phyloP scores from a whole-genome alignment of 768 basidiomycete species.

The Crepidotus variabilis region DNA sequence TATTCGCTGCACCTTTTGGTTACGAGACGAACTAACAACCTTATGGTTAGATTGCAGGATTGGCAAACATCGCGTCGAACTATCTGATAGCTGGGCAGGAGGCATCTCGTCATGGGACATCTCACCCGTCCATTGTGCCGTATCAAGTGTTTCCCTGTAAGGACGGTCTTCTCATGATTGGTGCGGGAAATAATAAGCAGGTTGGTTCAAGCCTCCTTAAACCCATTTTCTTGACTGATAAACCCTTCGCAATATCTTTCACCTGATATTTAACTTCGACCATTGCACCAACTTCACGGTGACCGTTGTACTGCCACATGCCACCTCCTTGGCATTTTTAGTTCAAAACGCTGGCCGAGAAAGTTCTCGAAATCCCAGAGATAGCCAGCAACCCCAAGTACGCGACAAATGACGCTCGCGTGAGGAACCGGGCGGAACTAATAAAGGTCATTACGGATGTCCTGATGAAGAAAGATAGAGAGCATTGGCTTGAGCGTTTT shows the following conservation, averaged over 20 bases:
- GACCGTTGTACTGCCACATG: neutral
- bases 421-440: slow-evolving; percentile 69
- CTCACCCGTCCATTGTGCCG: slow-evolving; percentile 91
- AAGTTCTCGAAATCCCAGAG: slow-evolving; percentile 57
- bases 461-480: slow-evolving; percentile 53
- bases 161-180: slow-evolving; percentile 90
- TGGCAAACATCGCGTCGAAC: slow-evolving; percentile 91
- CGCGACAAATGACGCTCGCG: slow-evolving; percentile 70
- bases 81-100: slow-evolving; percentile 85
- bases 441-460: slow-evolving; percentile 61
- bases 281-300: neutral
- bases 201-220: slow-evolving; percentile 28
- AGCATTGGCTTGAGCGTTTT: slow-evolving; percentile 73
- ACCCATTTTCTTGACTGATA: neutral
- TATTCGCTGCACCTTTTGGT: slow-evolving; percentile 1
- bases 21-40: neutral
- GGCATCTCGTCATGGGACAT: slow-evolving; percentile 84
- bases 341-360: slow-evolving; percentile 67
- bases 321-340: slow-evolving; percentile 28
- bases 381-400: slow-evolving; percentile 63
- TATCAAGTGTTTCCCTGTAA: slow-evolving; percentile 89
- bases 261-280: neutral
- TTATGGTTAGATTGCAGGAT: slow-evolving; percentile 70
- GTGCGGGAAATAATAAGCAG: slow-evolving; percentile 88
- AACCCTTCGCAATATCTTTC: neutral